These are phyloP conservation scores for Ramularia endophylla DNA, from an alignment of 2,329 filamentous ascomycete species.

Conservation along the genomic window DNA sequence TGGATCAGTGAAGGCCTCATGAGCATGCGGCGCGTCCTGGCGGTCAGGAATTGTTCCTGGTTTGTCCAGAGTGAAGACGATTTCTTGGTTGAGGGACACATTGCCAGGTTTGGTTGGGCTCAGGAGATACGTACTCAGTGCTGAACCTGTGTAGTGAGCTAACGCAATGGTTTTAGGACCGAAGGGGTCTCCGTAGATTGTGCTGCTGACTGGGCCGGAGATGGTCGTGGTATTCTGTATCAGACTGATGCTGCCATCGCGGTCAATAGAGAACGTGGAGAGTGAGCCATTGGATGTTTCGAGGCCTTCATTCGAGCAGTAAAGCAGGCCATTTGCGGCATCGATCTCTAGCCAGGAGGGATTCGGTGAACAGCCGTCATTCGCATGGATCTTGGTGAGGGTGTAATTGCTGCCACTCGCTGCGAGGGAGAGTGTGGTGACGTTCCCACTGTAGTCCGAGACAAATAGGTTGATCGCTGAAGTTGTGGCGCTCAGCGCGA, in stretches of 20 bases:
- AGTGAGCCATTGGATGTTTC: slow-evolving; percentile 45
- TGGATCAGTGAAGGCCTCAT: slow-evolving; percentile 34
- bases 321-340: slow-evolving; percentile 44
- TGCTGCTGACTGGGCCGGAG: slow-evolving; percentile 36
- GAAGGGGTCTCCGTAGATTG: slow-evolving; percentile 36
- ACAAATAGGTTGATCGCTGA: slow-evolving; percentile 37
- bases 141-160: slow-evolving; percentile 37
- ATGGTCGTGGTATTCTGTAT: slow-evolving; percentile 32
- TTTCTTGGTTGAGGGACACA: slow-evolving; percentile 34
- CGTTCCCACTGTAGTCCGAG: slow-evolving; percentile 41
- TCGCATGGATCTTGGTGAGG: slow-evolving; percentile 42
- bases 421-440: slow-evolving; percentile 36
- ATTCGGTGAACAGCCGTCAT: slow-evolving; percentile 46
- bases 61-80: slow-evolving; percentile 25
- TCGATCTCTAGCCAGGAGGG: slow-evolving; percentile 59
- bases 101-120: slow-evolving; percentile 39
- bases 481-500: slow-evolving; percentile 16
- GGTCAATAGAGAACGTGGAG: slow-evolving; percentile 32
- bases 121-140: slow-evolving; percentile 41
- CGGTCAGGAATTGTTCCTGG: slow-evolving; percentile 27
- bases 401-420: slow-evolving; percentile 27
- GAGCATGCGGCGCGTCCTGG: slow-evolving; percentile 32
- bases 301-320: slow-evolving; percentile 57
- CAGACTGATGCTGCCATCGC: slow-evolving; percentile 35
- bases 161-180: slow-evolving; percentile 34